Evolutionary conservation across 192 early-diverging fungal genomes (phyloP).

Genomic region (Polychytrium aggregatum): DNA sequence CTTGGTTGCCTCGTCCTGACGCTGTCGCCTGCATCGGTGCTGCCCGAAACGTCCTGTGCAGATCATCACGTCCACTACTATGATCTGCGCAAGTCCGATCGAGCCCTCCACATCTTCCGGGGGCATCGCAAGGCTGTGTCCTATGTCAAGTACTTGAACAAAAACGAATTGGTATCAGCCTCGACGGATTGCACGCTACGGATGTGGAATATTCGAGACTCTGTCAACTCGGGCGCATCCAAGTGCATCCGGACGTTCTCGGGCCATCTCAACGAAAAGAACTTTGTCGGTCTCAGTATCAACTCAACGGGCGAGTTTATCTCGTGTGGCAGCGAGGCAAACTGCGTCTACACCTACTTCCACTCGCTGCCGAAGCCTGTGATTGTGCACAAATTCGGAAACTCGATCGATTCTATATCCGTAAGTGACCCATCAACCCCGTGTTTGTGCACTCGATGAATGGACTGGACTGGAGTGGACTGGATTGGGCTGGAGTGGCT

Average conservation of each 20-base stretch:
- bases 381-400: conserved; percentile 66
- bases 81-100: conserved; percentile 63
- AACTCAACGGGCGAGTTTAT: conserved; percentile 67
- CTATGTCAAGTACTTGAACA: conserved; percentile 74
- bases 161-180: conserved; percentile 74
- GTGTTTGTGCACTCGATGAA: neutral
- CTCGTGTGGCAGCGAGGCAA: conserved; percentile 87
- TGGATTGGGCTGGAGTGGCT: neutral
- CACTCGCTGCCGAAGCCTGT: conserved; percentile 60
- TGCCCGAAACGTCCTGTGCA: conserved; percentile 7
- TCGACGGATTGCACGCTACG: conserved; percentile 89
- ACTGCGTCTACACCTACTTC: conserved; percentile 80
- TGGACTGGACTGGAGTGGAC: neutral
- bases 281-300: conserved; percentile 89
- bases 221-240: neutral
- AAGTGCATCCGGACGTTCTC: conserved; percentile 57
- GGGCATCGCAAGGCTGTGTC: conserved; percentile 93
- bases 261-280: conserved; percentile 89
- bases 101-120: conserved; percentile 60
- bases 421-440: conserved; percentile 26
- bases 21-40: neutral
- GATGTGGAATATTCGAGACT: conserved; percentile 48
- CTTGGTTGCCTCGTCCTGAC: conserved; percentile 1
- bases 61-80: conserved; percentile 91
- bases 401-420: conserved; percentile 45